Base-by-base conservation (phyloP, 2,329 filamentous ascomycete genomes). In the Venturia oleaginea region DNA sequence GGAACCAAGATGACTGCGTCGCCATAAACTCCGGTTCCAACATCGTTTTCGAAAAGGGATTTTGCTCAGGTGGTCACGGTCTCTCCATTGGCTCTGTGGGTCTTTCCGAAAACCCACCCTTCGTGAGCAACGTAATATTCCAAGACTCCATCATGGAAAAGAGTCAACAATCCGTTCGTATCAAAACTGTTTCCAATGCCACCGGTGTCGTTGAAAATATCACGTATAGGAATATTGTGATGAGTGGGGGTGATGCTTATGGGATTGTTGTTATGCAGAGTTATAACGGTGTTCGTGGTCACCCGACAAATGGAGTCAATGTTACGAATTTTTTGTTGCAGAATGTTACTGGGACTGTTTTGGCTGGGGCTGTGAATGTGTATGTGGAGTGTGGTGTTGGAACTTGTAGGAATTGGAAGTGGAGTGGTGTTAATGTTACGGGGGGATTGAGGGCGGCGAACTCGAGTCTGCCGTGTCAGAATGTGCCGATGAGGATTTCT, bases 1-100 rank as follows among this genome's bases (percentile, higher is more conserved):
- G 80, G 71, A 85, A 85, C 74, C 83, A 85, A 72, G 83, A 86
- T 66, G 83, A 85, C 69, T 86, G 83, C 69, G 72, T 85, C 17
- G 83, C 83, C 42, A 75, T 85, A 68, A 85, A 84, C 75, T 83
- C 80, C 2, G 83, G 83, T 64, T 78, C 75, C 22, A 68, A 75
- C 66, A 75, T 76, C 63, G 68, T 70, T 61, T 73, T 75, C 65
- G 65, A 64, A 8, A 75, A 75, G 38, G 76, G 76, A 27, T 75
- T 76, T 22, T 83, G 81, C 72, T 76, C 76, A 2, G 80, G 80
- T n/a, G 81, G 81, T 19, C 82, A 84, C 70, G 84, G 83, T 61
- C 75, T 86, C 24, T 82, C 80, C 64, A 84, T 87, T 68, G 83
- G 83, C 59, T 83, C 80, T 5, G 81, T 86, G 17, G 83, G 83